Evolutionary conservation across 345 rosid species (phyloP), one percentile per base, ranked within the genome.

Genomic region (Raphanus raphanistrum): DNA sequence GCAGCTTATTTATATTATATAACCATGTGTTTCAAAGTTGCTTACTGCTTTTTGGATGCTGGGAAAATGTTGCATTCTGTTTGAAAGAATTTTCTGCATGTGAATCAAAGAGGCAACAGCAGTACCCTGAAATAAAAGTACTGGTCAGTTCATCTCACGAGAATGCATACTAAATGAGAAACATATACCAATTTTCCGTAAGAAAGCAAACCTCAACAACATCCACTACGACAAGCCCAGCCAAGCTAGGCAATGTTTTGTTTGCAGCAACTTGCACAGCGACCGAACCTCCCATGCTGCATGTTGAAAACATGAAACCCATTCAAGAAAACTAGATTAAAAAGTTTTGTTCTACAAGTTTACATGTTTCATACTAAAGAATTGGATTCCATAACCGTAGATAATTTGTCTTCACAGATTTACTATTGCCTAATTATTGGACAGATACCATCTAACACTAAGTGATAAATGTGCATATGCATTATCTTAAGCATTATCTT

Each of bases 271-370:
- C 89, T 78, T 95, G 98, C 55, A 95, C 90, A 54, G 97, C 96
- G 9, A 95, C 92, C 5, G 99, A 92, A 26, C 98, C 99, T 71
- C 99, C 99, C 98, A 95, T 92, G 85, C 99, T 95, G 84, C 52
- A 70, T 72, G 76, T 43, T 32, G 58, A 78, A 63, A 64, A 8
- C 32, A 64, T 12, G 17, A 62, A 75, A 71, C 21, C 62, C 63
- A 29, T 8, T 63, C 25, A 74, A 4, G 32, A 69, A 54, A 58
- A 35, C 13, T 62, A n/a, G 45, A 68, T 41, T 6, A 33, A 4
- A 10, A 13, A 62, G 12, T 70, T 60, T 55, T 54, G 21, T 11
- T 5, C 31, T 52, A 68, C 60, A 65, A 6, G 27, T 12, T 64
- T 21, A 21, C 21, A 32, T 32, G 35, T 45, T 57, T 17, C 31